Base-by-base conservation (phyloP, 192 early-diverging fungal genomes). In the Endogone sp. region DNA sequence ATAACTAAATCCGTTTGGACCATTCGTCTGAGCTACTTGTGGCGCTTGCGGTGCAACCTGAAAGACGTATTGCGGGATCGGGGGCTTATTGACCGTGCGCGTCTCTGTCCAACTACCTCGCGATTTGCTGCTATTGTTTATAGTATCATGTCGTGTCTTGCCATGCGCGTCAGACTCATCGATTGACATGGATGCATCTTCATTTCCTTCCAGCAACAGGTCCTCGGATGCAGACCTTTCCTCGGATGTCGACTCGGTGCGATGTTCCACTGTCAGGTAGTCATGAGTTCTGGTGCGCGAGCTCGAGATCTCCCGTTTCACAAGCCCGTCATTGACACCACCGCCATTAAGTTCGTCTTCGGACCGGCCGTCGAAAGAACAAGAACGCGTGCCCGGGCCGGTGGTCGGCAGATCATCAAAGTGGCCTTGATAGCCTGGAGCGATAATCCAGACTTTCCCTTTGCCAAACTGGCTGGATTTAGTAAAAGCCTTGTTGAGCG, bases 401-500 rank as follows among this genome's bases (percentile, higher is more conserved):
- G 37, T 8, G 4, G 37, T 44, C 37, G 37, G 37, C 6, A 49
- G 1, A 16, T 0, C 37, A 1, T 49, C 37, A 60, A 74, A 79
- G 32, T 74, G 70, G 3, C 24, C 70, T 70, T 71, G 71, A 49
- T 79, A 59, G 11, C 54, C 58, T 4, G 72, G 70, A n/a, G 74
- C 77, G 13, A 90, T 75, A 8, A 84, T 86, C 90, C 89, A 90
- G 72, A 87, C 85, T 29, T 89, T 82, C 3, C 89, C 90, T 63
- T 88, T 89, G n/a, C 88, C 90, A 62, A 76, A 74, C 23, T 13
- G 30, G 23, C 57, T 60, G 77, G 80, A 22, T 82, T 81, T 4
- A 85, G 77, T 2, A 70, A 97, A 97, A 25, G 81, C 84, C 58
- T 87, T 86, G 72, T 96, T 96, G 20, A 95, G 81, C 4, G 92